A percentile compares a stretch with the other conserved stretches of the same genome.
Evolutionary conservation across 129 eudicot species (phyloP).

Genomic region (Lonicera japonica): DNA sequence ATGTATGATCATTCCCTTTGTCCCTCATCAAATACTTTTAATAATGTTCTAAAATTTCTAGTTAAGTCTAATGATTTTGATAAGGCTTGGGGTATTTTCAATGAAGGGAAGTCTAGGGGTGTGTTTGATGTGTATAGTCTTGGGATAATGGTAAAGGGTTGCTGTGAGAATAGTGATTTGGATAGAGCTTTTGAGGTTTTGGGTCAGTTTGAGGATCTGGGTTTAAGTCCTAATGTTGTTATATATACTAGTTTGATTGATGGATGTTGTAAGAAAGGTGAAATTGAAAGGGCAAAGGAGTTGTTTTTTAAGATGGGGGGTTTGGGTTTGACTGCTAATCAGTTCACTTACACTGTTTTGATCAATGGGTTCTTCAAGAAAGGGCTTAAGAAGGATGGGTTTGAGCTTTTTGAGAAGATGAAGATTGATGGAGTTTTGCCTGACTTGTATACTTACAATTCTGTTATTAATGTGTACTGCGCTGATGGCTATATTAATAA

Average conservation of each 20-base stretch:
- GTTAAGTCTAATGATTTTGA: constrained; percentile 17
- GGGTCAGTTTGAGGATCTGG: constrained; percentile 20
- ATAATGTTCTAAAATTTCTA: constrained; percentile 22
- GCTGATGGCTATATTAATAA: constrained; percentile 25
- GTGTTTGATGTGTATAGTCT: constrained; percentile 40
- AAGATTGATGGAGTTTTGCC: constrained; percentile 35
- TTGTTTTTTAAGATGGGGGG: constrained; percentile 37
- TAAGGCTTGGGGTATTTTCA: constrained; percentile 34
- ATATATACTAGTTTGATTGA: constrained; percentile 43
- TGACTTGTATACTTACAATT: constrained; percentile 37
- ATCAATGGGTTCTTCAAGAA: constrained; percentile 49
- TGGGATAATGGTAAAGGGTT: constrained; percentile 51
- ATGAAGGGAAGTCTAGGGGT: constrained; percentile 20
- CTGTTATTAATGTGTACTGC: constrained; percentile 27
- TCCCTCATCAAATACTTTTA: constrained; percentile 29
- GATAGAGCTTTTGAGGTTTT: constrained; percentile 37
- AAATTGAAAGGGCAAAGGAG: constrained; percentile 28
- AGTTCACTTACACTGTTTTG: constrained; percentile 41
- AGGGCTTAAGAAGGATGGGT: constrained; percentile 43
- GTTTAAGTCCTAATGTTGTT: constrained; percentile 43
- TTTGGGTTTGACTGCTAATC: constrained; percentile 42
- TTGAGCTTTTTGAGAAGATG: constrained; percentile 49
- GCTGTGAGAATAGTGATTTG: constrained; percentile 32
- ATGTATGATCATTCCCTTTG: constrained; percentile 33
- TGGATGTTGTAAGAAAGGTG: constrained; percentile 49